phyloP scores from a whole-genome alignment of 2,329 filamentous ascomycete species.

The Colletotrichum sp. region DNA sequence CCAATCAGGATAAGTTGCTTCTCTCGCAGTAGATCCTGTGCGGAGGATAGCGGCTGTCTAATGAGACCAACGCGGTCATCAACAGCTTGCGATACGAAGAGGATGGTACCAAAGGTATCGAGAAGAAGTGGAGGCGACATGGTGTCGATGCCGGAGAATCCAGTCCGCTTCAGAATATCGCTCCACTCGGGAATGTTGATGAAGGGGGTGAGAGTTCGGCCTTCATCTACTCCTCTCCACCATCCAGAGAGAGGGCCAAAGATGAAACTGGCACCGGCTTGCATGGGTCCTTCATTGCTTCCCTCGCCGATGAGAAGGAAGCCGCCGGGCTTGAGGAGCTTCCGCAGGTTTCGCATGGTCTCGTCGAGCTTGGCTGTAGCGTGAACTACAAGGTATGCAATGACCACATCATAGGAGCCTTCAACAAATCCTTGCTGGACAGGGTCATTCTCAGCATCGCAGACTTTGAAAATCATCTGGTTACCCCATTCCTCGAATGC shows the following conservation, averaged over 20 bases:
- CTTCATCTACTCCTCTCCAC: conserved; percentile 29
- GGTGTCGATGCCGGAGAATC: conserved; percentile 15
- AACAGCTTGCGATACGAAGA: conserved; percentile 20
- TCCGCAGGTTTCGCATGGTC: conserved; percentile 25
- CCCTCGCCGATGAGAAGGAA: conserved; percentile 23
- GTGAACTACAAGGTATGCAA: conserved; percentile 32
- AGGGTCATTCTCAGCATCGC: conserved; percentile 34
- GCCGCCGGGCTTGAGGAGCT: conserved; percentile 36
- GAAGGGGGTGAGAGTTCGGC: background rate
- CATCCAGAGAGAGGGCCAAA: conserved; percentile 33
- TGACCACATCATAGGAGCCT: conserved; percentile 29
- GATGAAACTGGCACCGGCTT: conserved; percentile 23
- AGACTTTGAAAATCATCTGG: conserved; percentile 21
- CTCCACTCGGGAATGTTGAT: background rate
- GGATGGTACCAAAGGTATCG: conserved; percentile 16
- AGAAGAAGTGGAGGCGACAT: background rate
- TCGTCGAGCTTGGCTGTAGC: conserved; percentile 26
- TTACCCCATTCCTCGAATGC: conserved; percentile 21
- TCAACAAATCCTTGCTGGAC: conserved; percentile 30
- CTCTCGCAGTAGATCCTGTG: background rate
- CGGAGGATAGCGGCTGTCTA: background rate
- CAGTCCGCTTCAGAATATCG: background rate
- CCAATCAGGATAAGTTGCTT: background rate
- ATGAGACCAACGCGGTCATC: conserved; percentile 15
- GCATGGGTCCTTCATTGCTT: background rate